These are phyloP conservation scores for Bruguiera hainesii DNA, from an alignment of 441 rosid species.

Conservation along the genomic window DNA sequence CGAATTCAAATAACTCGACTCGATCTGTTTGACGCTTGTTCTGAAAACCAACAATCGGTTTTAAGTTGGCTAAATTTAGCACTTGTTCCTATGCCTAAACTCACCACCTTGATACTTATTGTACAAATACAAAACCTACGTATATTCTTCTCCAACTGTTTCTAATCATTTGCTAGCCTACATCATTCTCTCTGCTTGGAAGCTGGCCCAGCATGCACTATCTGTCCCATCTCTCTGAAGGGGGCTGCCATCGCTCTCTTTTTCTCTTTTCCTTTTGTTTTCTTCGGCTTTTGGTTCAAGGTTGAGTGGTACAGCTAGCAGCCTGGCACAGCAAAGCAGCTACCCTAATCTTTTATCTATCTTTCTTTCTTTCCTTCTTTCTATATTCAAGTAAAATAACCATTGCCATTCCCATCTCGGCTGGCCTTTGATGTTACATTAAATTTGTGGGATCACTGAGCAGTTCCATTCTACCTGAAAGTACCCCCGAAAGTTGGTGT, in stretches of 20 bases:
- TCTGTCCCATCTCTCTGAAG: constrained; percentile 46
- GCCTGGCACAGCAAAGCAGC: constrained; percentile 22
- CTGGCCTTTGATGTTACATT: constrained; percentile 15
- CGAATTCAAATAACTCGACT: no score
- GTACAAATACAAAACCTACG: not conserved
- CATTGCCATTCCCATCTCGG: constrained; percentile 11
- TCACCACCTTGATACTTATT: constrained; percentile 23
- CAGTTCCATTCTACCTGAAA: constrained; percentile 49
- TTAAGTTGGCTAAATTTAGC: constrained; percentile 67
- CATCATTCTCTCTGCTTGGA: constrained; percentile 43
- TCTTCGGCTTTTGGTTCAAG: constrained; percentile 32
- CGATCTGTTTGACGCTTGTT: no score
- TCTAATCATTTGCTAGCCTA: constrained; percentile 45
- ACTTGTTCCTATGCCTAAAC: constrained; percentile 63
- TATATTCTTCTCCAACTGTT: constrained; percentile 11
- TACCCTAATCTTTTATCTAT: constrained; percentile 17
- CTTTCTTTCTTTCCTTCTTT: constrained; percentile 14
- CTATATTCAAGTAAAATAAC: constrained; percentile 19
- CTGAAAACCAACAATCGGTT: constrained; percentile 8
- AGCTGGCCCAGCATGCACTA: constrained; percentile 54
- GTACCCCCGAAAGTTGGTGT: constrained; percentile 92
- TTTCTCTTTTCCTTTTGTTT: constrained; percentile 16
- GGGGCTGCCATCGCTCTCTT: constrained; percentile 20
- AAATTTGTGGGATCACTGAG: not conserved
- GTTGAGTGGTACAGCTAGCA: constrained; percentile 31